These are phyloP conservation scores for Amesomyces nigricolor DNA, from an alignment of 2,329 filamentous ascomycete genomes.

Conservation along the genomic window DNA sequence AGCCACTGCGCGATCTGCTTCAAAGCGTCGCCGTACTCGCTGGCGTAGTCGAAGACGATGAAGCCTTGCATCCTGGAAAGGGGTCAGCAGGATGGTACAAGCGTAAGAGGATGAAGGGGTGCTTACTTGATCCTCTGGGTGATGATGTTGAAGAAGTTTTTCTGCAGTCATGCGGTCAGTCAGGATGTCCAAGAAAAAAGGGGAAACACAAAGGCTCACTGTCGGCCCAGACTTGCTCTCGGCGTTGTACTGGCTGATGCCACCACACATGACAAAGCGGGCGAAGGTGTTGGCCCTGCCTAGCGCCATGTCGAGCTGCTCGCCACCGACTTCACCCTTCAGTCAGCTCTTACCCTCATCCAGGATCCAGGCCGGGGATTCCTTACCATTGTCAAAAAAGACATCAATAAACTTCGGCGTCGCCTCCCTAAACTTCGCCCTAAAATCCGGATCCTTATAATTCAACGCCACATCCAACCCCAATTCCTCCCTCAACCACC, in stretches of 20 bases:
- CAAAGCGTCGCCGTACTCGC: slow-evolving; percentile 52
- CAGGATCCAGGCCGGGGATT: no score
- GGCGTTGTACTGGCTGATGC: slow-evolving; percentile 64
- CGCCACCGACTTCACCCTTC: slow-evolving; percentile 53
- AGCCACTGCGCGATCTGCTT: slow-evolving; percentile 62
- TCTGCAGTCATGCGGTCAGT: slow-evolving; percentile 17
- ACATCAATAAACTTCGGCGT: slow-evolving; percentile 58
- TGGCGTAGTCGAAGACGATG: slow-evolving; percentile 62
- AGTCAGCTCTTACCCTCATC: background rate
- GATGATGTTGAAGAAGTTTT: slow-evolving; percentile 29
- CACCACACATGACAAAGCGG: slow-evolving; percentile 66
- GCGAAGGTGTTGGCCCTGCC: slow-evolving; percentile 55
- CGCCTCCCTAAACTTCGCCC: slow-evolving; percentile 44
- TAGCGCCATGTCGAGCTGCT: slow-evolving; percentile 63
- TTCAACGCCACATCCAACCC: slow-evolving; percentile 54
- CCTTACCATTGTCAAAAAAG: slow-evolving; percentile 59
- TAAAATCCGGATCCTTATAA: slow-evolving; percentile 49
- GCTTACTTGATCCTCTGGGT: slow-evolving; percentile 44
- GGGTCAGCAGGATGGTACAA: background rate
- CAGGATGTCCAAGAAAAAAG: background rate
- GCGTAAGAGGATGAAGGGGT: slow-evolving; percentile 23
- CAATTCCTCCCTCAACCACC: slow-evolving; percentile 49
- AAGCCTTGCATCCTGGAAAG: slow-evolving; percentile 56
- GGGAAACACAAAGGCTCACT: slow-evolving; percentile 29
- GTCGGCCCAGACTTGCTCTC: slow-evolving; percentile 50